phyloP scores from a whole-genome alignment of 2,329 filamentous ascomycete genomes.

The Diaporthe sp. region DNA sequence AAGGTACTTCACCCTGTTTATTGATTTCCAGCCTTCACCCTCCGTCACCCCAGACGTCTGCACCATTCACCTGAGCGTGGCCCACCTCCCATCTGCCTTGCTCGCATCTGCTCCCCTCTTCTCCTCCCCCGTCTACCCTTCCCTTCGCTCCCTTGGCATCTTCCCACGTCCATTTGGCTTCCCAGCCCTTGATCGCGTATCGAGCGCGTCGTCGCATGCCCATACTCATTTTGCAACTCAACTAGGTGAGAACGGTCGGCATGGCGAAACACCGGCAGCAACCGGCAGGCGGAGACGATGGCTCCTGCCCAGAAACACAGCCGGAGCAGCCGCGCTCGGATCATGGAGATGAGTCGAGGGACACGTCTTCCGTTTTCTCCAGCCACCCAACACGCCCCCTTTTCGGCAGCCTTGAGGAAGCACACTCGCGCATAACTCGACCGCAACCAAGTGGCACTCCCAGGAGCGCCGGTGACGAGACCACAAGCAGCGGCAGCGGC shows the following conservation, averaged over 20 bases:
- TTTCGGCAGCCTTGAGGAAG: conserved; percentile 56
- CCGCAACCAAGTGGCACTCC: conserved; percentile 35
- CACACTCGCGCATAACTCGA: conserved; percentile 56
- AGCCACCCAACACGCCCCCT: conserved; percentile 51
- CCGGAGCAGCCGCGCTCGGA: background rate
- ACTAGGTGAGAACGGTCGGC: background rate
- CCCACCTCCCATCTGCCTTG: no score
- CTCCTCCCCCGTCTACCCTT: background rate
- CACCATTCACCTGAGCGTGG: background rate
- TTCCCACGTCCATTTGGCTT: background rate
- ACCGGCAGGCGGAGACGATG: background rate
- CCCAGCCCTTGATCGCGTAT: background rate
- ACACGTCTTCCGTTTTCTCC: background rate
- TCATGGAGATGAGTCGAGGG: background rate
- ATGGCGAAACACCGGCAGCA: background rate
- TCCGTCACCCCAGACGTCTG: background rate
- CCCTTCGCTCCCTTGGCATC: background rate
- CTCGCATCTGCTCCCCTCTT: background rate
- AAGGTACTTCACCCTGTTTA: conserved; percentile 9
- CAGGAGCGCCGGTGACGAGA: conserved; percentile 32
- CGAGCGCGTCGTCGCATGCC: background rate
- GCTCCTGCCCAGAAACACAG: background rate
- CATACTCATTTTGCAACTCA: background rate
- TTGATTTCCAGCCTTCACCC: background rate
- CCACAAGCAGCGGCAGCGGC: background rate